Percentiles rank a stretch among this genome's conserved stretches.
Conservation (phyloP, 805 yeast species). For the Clavispora santaluciae region DNA sequence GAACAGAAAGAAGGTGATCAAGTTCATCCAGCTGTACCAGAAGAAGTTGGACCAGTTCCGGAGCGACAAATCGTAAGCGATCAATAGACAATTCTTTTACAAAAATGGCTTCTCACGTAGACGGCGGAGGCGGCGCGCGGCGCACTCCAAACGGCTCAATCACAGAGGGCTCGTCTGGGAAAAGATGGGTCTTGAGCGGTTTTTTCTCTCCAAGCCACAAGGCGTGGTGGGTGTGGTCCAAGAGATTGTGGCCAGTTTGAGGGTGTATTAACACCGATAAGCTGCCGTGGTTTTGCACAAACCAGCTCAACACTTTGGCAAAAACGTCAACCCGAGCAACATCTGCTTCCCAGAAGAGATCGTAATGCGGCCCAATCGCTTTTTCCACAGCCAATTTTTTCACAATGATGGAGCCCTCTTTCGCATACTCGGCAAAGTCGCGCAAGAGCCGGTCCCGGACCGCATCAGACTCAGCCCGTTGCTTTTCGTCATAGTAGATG, state of each 20-base stretch:
- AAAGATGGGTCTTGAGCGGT: conserved; percentile 15
- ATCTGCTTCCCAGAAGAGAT: conserved; percentile 33
- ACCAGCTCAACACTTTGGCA: conserved; percentile 25
- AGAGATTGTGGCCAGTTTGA: conserved; percentile 26
- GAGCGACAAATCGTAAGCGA: conserved; percentile 6
- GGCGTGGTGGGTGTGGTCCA: conserved; percentile 26
- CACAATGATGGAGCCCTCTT: conserved; percentile 25
- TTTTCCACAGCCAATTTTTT: conserved; percentile 22
- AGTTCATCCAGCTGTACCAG: conserved; percentile 54
- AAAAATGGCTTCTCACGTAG: not conserved
- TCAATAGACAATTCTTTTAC: not conserved
- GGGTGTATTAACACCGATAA: conserved; percentile 31
- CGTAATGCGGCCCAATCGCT: conserved; percentile 29
- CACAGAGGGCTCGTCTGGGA: conserved; percentile 8
- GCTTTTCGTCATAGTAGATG: conserved; percentile 24
- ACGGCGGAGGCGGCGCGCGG: not conserved
- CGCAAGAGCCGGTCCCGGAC: conserved; percentile 18
- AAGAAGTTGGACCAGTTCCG: conserved; percentile 49
- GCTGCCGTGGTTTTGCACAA: conserved; percentile 26
- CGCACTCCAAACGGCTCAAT: conserved; percentile 26
- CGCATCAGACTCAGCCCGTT: conserved; percentile 17
- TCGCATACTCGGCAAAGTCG: conserved; percentile 21
- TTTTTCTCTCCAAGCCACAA: conserved; percentile 27
- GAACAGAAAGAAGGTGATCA: conserved; percentile 56
- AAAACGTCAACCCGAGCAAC: conserved; percentile 28